Percentiles rank a stretch among this genome's conserved stretches.
These are phyloP conservation scores for Proliferodiscus dingleyae DNA, from an alignment of 2,329 filamentous ascomycete genomes.

Conservation along the genomic window DNA sequence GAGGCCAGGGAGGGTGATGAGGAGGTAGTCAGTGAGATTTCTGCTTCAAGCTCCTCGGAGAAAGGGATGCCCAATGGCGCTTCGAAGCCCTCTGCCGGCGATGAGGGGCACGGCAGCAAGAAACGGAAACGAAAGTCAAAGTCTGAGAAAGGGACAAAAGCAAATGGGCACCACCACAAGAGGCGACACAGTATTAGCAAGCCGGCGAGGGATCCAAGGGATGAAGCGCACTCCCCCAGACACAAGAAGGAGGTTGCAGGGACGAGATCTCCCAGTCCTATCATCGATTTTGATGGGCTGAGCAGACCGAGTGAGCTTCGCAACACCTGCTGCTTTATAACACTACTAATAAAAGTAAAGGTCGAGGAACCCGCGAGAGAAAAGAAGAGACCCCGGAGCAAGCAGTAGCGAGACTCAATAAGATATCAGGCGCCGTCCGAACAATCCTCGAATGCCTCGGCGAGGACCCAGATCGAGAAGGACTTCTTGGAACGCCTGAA, in stretches of 20 bases:
- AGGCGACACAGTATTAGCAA: constrained; percentile 53
- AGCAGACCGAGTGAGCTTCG: constrained; percentile 49
- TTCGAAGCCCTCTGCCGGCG: constrained; percentile 14
- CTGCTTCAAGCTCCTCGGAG: constrained; percentile 11
- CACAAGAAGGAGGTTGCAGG: constrained; percentile 20
- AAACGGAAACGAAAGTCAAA: constrained; percentile 26
- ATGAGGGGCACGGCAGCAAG: constrained; percentile 14
- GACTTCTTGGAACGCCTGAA: constrained; percentile 65
- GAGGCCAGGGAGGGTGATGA: constrained; percentile 8
- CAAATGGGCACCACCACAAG: constrained; percentile 29
- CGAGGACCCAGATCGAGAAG: constrained; percentile 62
- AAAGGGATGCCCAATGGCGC: constrained; percentile 14
- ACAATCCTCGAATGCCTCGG: constrained; percentile 66
- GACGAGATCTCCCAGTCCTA: constrained; percentile 47
- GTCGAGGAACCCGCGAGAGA: constrained; percentile 59
- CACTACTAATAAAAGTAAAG: constrained; percentile 32
- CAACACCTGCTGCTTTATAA: background rate
- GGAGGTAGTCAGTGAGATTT: constrained; percentile 4
- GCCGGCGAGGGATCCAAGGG: constrained; percentile 55
- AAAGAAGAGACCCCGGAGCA: constrained; percentile 52
- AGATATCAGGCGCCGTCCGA: constrained; percentile 57
- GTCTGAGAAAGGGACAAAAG: constrained; percentile 20
- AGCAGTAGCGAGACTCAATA: constrained; percentile 47
- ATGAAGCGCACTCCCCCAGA: constrained; percentile 36
- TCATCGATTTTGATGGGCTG: constrained; percentile 59